Evolutionary conservation across 352 stramenopile genomes (phyloP), one percentile per base, ranked within the genome.

Genomic region (Aphanomyces invadans): DNA sequence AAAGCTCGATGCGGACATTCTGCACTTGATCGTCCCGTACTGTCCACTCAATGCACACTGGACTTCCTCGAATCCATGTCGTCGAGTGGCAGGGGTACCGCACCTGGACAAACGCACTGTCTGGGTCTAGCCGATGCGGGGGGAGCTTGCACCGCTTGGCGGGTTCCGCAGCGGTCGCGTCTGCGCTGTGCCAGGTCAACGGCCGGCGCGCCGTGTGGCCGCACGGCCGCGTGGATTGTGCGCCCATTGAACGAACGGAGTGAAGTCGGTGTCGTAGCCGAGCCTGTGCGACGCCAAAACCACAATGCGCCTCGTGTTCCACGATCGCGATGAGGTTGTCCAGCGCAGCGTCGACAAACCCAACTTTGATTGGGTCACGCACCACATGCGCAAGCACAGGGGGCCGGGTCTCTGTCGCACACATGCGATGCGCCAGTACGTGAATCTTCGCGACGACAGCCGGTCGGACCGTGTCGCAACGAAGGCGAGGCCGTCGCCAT

Each of bases 61-160:
- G 74, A 49, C 83, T 80, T 36, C 85, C 85, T 31, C 85, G 78
- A 25, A 77, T 86, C 85, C 85, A 94, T n/a, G 87, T 74, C 4
- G 78, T 86, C 29, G 73, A 72, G 0, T 60, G 15, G 19, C 73
- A 69, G 2, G 84, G 84, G 28, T 74, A 68, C 19, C 73, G 29
- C 0, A 90, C 62, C 5, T 71, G 70, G 5, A 87, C 63, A 19
- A 92, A 69, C 4, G 72, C n/a, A 2, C 28, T 31, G 29, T 66
- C 36, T 25, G 21, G 29, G 10, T 31, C 7, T 9, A n/a, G 54
- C 17, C 17, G 15, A 10, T 31, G 54, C 19, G 7, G 36, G 32
- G 17, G 19, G 52, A 36, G 52, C 19, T 42, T 33, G 52, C 25
- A 33, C 48, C 39, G 48, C 39, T 28, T 25, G 48, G 23, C 26